phyloP scores from a whole-genome alignment of 305 asterid genomes.

The Fraxinus sp. region DNA sequence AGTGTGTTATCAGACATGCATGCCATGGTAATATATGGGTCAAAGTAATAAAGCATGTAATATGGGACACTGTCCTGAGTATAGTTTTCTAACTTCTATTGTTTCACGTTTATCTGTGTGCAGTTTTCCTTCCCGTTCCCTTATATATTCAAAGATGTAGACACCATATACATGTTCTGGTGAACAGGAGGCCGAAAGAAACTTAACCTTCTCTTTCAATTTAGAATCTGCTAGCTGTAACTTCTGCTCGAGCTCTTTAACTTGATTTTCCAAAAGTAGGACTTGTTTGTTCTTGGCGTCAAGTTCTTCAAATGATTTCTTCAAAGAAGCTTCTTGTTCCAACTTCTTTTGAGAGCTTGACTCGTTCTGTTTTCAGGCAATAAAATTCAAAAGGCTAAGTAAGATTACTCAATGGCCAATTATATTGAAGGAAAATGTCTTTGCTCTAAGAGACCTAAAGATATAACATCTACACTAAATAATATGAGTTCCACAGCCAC shows the following conservation, averaged over 20 bases:
- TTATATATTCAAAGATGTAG: not conserved
- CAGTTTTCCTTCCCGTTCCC: not conserved
- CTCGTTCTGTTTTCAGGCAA: slow-evolving; percentile 51
- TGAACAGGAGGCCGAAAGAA: slow-evolving; percentile 3
- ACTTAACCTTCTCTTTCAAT: slow-evolving; percentile 60
- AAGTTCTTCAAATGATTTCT: slow-evolving; percentile 52
- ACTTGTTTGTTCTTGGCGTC: slow-evolving; percentile 57
- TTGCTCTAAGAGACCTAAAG: not conserved
- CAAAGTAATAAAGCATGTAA: not conserved
- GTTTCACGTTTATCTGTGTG: not conserved
- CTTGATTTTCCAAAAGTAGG: slow-evolving; percentile 42
- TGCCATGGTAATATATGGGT: not conserved
- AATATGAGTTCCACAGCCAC: not conserved
- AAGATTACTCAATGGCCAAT: not conserved
- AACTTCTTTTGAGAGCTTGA: slow-evolving; percentile 42
- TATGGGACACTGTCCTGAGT: not conserved
- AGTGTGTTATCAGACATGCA: not conserved
- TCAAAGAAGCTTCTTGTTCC: slow-evolving; percentile 52
- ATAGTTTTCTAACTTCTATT: not conserved
- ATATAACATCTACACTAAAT: not conserved
- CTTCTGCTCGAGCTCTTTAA: slow-evolving; percentile 65
- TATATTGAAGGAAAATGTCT: slow-evolving; percentile 2
- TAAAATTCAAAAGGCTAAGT: not conserved
- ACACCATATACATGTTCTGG: not conserved
- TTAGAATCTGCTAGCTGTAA: slow-evolving; percentile 59